Evolutionary conservation across 2,329 filamentous ascomycete genomes (phyloP), one percentile per base, ranked within the genome.

Genomic region (Chlorencoelia australis): DNA sequence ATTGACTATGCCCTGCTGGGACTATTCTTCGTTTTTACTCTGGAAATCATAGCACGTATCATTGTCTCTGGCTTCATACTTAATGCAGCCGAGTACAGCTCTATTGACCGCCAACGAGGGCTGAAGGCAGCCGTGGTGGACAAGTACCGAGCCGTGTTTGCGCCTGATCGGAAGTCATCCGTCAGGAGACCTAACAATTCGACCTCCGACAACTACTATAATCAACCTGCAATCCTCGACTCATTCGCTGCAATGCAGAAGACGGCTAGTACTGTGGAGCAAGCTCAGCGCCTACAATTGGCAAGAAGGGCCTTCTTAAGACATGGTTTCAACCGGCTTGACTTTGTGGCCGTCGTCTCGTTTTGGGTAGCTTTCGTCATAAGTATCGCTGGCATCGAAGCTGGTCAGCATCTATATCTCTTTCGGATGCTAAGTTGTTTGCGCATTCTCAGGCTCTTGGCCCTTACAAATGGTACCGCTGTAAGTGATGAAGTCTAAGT

Each of bases 361-460:
- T 98, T 87, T 60, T 98, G 91, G 91, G 80, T 94, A 39, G 80
- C 85, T 2, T 91, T 96, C 52, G 58, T 75, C 8, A 67, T 98
- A 33, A 74, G 76, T 20, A 61, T 88, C 13, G 71, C 73, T 8
- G 77, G 80, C 1, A 56, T 87, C 14, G 84, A 95, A 54, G 68
- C 70, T 42, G 53, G 59, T 2, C 68, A 77, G 35, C 84, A 93
- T 54, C 59, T 96, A 6, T 94, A 87, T 50, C 73, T 96, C 6
- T 98, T 98, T 59, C 80, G 85, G 39, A 98, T 98, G 93, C 68
- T 98, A 41, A 94, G 88, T 54, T 95, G 87, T 60, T 69, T 98
- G 45, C 83, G 93, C 29, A 95, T 98, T 46, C 64, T 98, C 46
- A 77, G 91, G 42, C 70, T 98, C n/a, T 67, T 98, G 14, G 81